Evolutionary conservation across 495 filamentous ascomycete species (phyloP).

Genomic region (Talaromyces nanjingensis): DNA sequence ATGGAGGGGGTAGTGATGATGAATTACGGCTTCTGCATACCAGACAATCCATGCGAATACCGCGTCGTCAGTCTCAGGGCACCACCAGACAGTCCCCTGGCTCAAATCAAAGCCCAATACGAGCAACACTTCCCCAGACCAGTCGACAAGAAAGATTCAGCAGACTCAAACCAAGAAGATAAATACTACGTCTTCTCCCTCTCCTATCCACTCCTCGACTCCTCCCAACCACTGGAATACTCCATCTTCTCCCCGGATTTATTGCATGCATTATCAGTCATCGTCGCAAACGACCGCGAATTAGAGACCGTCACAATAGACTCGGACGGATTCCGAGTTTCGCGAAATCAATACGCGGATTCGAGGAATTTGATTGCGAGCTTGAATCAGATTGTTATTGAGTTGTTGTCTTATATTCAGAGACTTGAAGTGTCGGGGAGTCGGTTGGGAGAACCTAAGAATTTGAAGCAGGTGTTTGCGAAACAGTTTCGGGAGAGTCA

Average conservation of each 20-base stretch:
- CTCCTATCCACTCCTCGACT: constrained; percentile 32
- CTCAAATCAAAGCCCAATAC: constrained; percentile 27
- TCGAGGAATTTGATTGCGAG: constrained; percentile 31
- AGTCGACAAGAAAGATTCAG: constrained; percentile 11
- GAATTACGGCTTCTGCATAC: constrained; percentile 61
- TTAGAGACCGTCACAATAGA: constrained; percentile 29
- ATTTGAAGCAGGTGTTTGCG: constrained; percentile 34
- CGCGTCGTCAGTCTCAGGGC: constrained; percentile 40
- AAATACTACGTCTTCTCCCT: constrained; percentile 44
- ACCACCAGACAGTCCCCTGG: constrained; percentile 33
- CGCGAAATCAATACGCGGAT: constrained; percentile 24
- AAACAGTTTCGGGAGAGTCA: constrained; percentile 39
- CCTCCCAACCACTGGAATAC: constrained; percentile 31
- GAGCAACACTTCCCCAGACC: constrained; percentile 23
- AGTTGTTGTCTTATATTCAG: constrained; percentile 35
- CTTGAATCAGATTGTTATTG: constrained; percentile 35
- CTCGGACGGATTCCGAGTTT: constrained; percentile 26
- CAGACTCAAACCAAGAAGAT: constrained; percentile 26
- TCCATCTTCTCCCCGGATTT: constrained; percentile 40
- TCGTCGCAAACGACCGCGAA: constrained; percentile 37
- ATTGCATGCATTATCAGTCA: constrained; percentile 33
- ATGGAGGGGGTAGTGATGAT: constrained; percentile 42
- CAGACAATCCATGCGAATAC: constrained; percentile 50
- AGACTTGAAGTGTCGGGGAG: constrained; percentile 24
- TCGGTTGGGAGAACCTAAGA: constrained; percentile 22